Percentiles rank a stretch among this genome's conserved stretches.
Conservation (phyloP, 495 filamentous ascomycete genomes). For the Penicillium pulvis region DNA sequence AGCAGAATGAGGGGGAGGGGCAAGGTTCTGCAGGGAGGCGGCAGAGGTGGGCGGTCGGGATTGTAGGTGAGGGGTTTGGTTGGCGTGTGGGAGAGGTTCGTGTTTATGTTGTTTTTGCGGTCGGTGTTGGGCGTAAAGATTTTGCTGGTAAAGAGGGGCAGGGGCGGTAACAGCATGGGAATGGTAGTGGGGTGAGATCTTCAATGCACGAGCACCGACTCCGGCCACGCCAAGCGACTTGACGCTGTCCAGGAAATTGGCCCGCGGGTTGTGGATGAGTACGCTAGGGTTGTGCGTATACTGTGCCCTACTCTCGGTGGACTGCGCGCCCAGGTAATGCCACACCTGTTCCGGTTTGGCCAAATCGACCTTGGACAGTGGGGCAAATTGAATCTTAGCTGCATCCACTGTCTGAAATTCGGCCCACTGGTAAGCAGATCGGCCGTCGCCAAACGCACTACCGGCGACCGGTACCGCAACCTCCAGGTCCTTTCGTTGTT, state of each 20-base stretch:
- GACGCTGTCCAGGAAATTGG: slow-evolving; percentile 61
- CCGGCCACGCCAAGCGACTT: slow-evolving; percentile 45
- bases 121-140: slow-evolving; percentile 32
- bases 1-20: slow-evolving; percentile 38
- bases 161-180: slow-evolving; percentile 37
- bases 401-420: slow-evolving; percentile 70
- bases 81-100: slow-evolving; percentile 11
- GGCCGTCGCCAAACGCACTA: slow-evolving; percentile 59
- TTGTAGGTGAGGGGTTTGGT: slow-evolving; percentile 28
- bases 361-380: slow-evolving; percentile 66
- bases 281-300: slow-evolving; percentile 81
- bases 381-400: slow-evolving; percentile 42
- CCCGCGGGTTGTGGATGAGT: slow-evolving; percentile 55
- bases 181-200: slow-evolving; percentile 42
- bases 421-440: slow-evolving; percentile 69
- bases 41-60: slow-evolving; percentile 41
- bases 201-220: slow-evolving; percentile 30
- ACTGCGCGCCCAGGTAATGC: slow-evolving; percentile 84
- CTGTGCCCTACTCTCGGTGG: slow-evolving; percentile 89
- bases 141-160: slow-evolving; percentile 37
- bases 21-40: slow-evolving; percentile 41
- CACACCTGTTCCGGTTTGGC: slow-evolving; percentile 73
- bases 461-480: slow-evolving; percentile 56
- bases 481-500: slow-evolving; percentile 47
- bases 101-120: slow-evolving; percentile 25